Percentiles rank a stretch among this genome's conserved stretches.
phyloP scores from a whole-genome alignment of 148 eudicot genomes.

The Polygonum aviculare region DNA sequence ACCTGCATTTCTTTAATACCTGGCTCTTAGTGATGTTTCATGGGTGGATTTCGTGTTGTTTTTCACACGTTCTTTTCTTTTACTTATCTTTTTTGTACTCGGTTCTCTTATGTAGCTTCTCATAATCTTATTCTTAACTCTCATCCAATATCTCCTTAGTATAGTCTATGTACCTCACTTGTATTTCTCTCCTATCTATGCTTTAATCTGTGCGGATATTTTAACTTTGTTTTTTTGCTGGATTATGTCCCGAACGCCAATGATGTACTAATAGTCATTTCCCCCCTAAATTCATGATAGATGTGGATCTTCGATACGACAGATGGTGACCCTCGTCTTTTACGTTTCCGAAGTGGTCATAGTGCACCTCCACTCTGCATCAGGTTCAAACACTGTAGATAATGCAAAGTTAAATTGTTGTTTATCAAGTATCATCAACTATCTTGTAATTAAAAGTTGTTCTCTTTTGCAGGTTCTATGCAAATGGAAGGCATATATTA shows the following conservation, averaged over 20 bases:
- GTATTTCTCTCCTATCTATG: not conserved
- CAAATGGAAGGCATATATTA: slow-evolving; percentile 89
- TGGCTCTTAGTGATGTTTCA: not conserved
- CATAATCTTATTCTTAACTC: not conserved
- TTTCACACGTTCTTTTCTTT: not conserved
- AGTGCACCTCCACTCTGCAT: slow-evolving; percentile 98
- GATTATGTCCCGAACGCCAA: not conserved
- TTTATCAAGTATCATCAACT: not conserved
- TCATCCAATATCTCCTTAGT: not conserved
- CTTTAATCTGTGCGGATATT: not conserved
- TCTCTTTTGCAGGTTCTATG: slow-evolving; percentile 60
- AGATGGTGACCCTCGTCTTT: slow-evolving; percentile 92
- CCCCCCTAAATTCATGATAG: slow-evolving; percentile 17
- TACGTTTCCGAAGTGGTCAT: slow-evolving; percentile 94
- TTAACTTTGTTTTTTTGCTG: not conserved
- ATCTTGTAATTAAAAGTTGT: not conserved
- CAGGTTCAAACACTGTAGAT: slow-evolving; percentile 30
- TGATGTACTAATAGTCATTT: not conserved
- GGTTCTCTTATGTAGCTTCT: not conserved
- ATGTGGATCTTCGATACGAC: slow-evolving; percentile 96
- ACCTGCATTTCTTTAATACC: not conserved
- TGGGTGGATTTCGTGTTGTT: not conserved
- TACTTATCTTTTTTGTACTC: not conserved
- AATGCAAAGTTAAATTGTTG: not conserved
- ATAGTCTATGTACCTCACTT: not conserved